Evolutionary conservation across 2,329 filamentous ascomycete species (phyloP).

Genomic region (Beauveria asiatica): DNA sequence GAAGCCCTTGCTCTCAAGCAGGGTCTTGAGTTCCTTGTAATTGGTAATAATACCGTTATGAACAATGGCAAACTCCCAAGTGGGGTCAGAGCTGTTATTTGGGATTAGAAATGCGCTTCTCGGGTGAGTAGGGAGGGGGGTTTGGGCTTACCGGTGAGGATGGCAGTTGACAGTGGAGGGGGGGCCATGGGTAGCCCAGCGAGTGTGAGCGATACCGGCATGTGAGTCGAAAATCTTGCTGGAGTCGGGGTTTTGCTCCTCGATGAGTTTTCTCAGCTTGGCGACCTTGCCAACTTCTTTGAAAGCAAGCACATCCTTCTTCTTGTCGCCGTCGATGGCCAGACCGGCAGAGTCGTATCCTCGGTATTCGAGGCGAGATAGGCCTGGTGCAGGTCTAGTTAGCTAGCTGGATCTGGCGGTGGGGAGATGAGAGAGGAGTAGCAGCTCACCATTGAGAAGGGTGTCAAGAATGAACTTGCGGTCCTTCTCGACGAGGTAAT

Average conservation of each 20-base stretch:
- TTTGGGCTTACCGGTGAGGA: slow-evolving; percentile 73
- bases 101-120: neutral
- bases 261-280: slow-evolving; percentile 90
- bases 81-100: slow-evolving; percentile 68
- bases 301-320: slow-evolving; percentile 93
- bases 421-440: neutral
- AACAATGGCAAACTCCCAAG: slow-evolving; percentile 93
- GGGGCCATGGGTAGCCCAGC: slow-evolving; percentile 96
- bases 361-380: slow-evolving; percentile 93
- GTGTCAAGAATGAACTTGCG: slow-evolving; percentile 93
- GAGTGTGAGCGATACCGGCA: slow-evolving; percentile 95
- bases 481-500: slow-evolving; percentile 99
- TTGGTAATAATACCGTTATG: slow-evolving; percentile 99
- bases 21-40: slow-evolving; percentile 97
- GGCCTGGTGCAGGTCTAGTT: slow-evolving; percentile 47
- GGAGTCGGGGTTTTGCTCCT: slow-evolving; percentile 71
- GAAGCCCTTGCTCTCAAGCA: slow-evolving; percentile 91
- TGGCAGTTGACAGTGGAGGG: slow-evolving; percentile 96
- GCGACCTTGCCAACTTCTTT: slow-evolving; percentile 99
- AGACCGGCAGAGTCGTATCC: slow-evolving; percentile 97
- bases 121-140: no score
- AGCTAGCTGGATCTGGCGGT: slow-evolving; percentile 17
- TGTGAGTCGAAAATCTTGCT: slow-evolving; percentile 96
- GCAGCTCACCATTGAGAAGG: slow-evolving; percentile 71
- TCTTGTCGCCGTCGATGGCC: slow-evolving; percentile 95